Conservation (phyloP, 768 basidiomycete genomes). For the Collybiopsis luxurians region DNA sequence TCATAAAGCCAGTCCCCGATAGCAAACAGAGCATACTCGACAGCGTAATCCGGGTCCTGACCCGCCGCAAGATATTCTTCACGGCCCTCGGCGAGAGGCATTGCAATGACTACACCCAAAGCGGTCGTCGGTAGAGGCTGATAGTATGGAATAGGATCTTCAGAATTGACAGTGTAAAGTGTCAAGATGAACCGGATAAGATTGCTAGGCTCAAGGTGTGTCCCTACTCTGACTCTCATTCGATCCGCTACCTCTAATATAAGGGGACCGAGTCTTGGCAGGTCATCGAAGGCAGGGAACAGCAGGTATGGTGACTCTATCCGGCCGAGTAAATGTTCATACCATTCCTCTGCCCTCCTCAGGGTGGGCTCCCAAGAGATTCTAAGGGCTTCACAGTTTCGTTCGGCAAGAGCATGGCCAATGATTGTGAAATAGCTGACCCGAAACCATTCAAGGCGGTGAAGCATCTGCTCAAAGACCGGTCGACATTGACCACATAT, state of each 20-base stretch:
- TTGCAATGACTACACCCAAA: not conserved
- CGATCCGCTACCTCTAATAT: conserved; percentile 7
- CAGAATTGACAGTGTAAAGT: not conserved
- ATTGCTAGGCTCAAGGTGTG: not conserved
- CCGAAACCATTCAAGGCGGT: conserved; percentile 4
- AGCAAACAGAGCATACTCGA: conserved; percentile 3
- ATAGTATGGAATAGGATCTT: not conserved
- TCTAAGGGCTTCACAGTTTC: conserved; percentile 1
- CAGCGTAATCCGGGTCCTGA: not conserved
- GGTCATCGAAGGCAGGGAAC: not conserved
- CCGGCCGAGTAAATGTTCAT: not conserved
- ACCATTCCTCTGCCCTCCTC: conserved; percentile 4
- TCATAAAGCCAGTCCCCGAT: conserved; percentile 10
- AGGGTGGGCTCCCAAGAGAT: conserved; percentile 6
- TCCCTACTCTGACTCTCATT: not conserved
- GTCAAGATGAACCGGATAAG: conserved; percentile 3
- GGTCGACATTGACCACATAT: conserved; percentile 9
- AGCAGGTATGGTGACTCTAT: conserved; percentile 4
- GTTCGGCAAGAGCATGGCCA: not conserved
- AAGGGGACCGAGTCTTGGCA: not conserved
- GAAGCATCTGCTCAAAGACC: not conserved
- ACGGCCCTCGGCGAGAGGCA: conserved; percentile 1
- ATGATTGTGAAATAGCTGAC: conserved; percentile 3
- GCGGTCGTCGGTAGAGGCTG: not conserved
- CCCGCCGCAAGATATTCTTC: conserved; percentile 3